phyloP scores from a whole-genome alignment of 2,329 filamentous ascomycete genomes.

The Cyclaneusma minus region DNA sequence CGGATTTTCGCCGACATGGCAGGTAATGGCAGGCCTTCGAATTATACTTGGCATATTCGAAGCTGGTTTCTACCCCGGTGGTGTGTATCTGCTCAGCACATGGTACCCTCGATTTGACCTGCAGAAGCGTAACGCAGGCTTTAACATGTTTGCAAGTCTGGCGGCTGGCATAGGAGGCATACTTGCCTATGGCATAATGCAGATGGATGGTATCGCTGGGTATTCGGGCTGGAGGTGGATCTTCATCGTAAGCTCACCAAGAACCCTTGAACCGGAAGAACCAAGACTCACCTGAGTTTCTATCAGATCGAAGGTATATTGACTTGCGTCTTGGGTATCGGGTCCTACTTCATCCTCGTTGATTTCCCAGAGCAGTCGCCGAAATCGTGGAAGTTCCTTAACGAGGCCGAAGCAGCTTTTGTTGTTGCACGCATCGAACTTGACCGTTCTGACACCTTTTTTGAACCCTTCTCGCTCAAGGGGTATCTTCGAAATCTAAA shows the following conservation, averaged over 20 bases:
- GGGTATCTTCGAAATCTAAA: slow-evolving; percentile 29
- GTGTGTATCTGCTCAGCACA: slow-evolving; percentile 23
- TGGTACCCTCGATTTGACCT: slow-evolving; percentile 42
- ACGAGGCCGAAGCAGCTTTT: slow-evolving; percentile 32
- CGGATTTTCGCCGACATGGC: slow-evolving; percentile 20
- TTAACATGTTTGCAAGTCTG: slow-evolving; percentile 53
- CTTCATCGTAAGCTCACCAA: slow-evolving; percentile 24
- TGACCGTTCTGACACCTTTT: slow-evolving; percentile 37
- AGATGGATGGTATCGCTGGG: slow-evolving; percentile 19
- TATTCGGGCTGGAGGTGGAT: slow-evolving; percentile 46
- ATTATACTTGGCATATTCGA: slow-evolving; percentile 15
- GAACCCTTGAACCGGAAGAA: background rate
- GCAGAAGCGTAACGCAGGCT: slow-evolving; percentile 51
- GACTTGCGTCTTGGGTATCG: slow-evolving; percentile 34
- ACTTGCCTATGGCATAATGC: slow-evolving; percentile 48
- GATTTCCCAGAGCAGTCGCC: slow-evolving; percentile 46
- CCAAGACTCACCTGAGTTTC: background rate
- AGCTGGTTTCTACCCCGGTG: slow-evolving; percentile 21
- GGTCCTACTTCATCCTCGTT: slow-evolving; percentile 41
- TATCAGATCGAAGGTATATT: slow-evolving; percentile 23
- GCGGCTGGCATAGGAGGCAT: slow-evolving; percentile 53
- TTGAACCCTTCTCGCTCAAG: slow-evolving; percentile 29
- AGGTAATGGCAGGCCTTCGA: slow-evolving; percentile 13
- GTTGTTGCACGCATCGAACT: slow-evolving; percentile 35
- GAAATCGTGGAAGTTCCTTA: slow-evolving; percentile 30